phyloP scores from a whole-genome alignment of 1,139 yeast species.

The Candida mesenterica region DNA sequence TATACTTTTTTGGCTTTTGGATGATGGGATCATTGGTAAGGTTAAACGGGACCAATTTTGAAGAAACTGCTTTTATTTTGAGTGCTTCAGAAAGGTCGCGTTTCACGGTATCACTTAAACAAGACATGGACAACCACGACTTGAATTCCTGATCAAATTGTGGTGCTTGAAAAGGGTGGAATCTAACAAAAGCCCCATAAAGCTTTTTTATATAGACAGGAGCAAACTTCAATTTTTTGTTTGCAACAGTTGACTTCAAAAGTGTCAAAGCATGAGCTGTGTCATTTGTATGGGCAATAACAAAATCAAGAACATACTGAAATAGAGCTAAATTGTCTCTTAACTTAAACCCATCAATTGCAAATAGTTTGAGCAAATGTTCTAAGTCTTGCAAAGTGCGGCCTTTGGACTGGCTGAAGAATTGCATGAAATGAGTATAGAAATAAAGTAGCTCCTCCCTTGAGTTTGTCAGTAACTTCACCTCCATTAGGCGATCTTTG shows the following conservation, averaged over 20 bases:
- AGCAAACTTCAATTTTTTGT: slow-evolving; percentile 18
- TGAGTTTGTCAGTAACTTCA: slow-evolving; percentile 10
- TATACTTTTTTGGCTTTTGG: slow-evolving; percentile 18
- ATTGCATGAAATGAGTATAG: slow-evolving; percentile 20
- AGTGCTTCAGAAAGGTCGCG: slow-evolving; percentile 10
- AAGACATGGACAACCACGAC: slow-evolving; percentile 21
- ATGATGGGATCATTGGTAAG: slow-evolving; percentile 18
- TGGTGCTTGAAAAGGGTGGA: slow-evolving; percentile 35
- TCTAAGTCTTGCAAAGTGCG: slow-evolving; percentile 9
- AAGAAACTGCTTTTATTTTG: slow-evolving; percentile 23
- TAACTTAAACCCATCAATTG: slow-evolving; percentile 8
- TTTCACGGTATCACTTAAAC: background rate
- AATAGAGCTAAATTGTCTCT: slow-evolving; percentile 2
- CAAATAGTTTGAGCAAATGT: slow-evolving; percentile 7
- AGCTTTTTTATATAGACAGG: slow-evolving; percentile 24
- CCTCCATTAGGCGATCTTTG: slow-evolving; percentile 25
- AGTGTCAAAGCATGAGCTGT: slow-evolving; percentile 10
- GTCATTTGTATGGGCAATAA: slow-evolving; percentile 6
- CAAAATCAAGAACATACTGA: slow-evolving; percentile 7
- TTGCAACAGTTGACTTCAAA: slow-evolving; percentile 19
- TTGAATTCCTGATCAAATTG: slow-evolving; percentile 24
- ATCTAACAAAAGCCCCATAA: slow-evolving; percentile 30
- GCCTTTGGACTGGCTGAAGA: slow-evolving; percentile 12
- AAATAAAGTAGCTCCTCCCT: slow-evolving; percentile 17
- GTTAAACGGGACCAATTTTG: slow-evolving; percentile 32